These are phyloP conservation scores for Phytophthora uliginosa DNA, from an alignment of 352 stramenopile genomes.

Conservation along the genomic window DNA sequence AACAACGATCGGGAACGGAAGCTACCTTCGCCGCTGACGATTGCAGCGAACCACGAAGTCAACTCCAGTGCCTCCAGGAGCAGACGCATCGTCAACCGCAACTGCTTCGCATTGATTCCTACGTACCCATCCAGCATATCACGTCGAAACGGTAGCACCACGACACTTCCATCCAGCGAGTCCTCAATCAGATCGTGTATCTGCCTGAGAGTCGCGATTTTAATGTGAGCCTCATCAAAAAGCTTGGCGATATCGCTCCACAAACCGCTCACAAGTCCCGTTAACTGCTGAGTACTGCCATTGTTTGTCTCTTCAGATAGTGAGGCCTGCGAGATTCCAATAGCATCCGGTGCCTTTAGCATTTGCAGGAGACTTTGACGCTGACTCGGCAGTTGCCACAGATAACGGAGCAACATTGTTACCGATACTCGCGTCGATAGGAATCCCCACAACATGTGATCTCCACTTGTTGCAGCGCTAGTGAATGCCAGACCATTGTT, in stretches of 20 bases:
- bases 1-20: slow-evolving; percentile 29
- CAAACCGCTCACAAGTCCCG: slow-evolving; percentile 65
- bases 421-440: slow-evolving; percentile 69
- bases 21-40: slow-evolving; percentile 49
- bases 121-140: slow-evolving; percentile 74
- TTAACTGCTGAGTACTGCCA: slow-evolving; percentile 52
- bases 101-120: slow-evolving; percentile 77
- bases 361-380: slow-evolving; percentile 43
- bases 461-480: slow-evolving; percentile 65
- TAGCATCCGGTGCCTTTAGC: slow-evolving; percentile 29
- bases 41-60: slow-evolving; percentile 68
- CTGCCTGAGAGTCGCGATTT: slow-evolving; percentile 70
- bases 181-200: slow-evolving; percentile 70
- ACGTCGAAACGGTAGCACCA: slow-evolving; percentile 59
- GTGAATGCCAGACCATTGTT: slow-evolving; percentile 79
- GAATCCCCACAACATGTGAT: slow-evolving; percentile 82
- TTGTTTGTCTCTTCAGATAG: slow-evolving; percentile 19
- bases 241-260: slow-evolving; percentile 81
- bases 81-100: slow-evolving; percentile 68
- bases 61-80: slow-evolving; percentile 74
- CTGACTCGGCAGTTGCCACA: slow-evolving; percentile 73
- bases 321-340: slow-evolving; percentile 17
- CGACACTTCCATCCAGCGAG: slow-evolving; percentile 41
- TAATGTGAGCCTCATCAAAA: slow-evolving; percentile 72
- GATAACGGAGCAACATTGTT: slow-evolving; percentile 64